Evolutionary conservation across 768 basidiomycete species (phyloP), one percentile per base, ranked within the genome.

Genomic region (Neoboletus subvelutipes): DNA sequence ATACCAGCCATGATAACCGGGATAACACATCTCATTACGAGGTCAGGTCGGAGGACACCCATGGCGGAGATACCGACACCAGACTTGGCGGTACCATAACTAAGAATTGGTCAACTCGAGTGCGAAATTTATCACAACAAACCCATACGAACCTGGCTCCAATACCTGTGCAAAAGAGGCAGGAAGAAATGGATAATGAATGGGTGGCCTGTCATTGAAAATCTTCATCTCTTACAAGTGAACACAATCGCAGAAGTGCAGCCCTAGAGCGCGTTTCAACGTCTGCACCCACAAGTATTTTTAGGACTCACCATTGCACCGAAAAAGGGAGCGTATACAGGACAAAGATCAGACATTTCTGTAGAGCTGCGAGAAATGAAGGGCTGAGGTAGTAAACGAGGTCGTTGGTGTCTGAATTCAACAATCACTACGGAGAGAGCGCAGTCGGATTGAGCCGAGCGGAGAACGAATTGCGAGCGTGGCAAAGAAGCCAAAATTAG

Each of bases 1-100:
- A 98, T 98, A 94, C 96, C 96, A 82, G 96, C 96, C 96, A 98
- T 98, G 76, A 99, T 90, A 73, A 98, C 94, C 45, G 95, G 95
- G 51, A 98, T 86, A 62, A 90, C 88, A 84, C 90, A 95, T 81
- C 88, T 94, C 91, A 98, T 96, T 92, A 98, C 95, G 67, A 88
- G 80, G 80, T 96, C 95, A 50, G 95, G 96, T 61, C 94, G 87
- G 56, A 97, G 86, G 65, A 96, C 92, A 54, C 95, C 93, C 97
- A 97, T 98, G 63, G 97, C 95, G 55, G 94, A 90, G 64, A 97
- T 93, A 67, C 94, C 93, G 64, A 94, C 97, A 69, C 97, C 97
- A 66, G 97, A 97, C 78, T 98, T 99, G 71, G 97, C 94, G 45
- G 96, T 98, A 61, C 97, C 97, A 79, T 99, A 98, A 79, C 94